These are phyloP conservation scores for Polyrhizophydium stewartii DNA, from an alignment of 371 early-diverging fungal species.

Conservation along the genomic window DNA sequence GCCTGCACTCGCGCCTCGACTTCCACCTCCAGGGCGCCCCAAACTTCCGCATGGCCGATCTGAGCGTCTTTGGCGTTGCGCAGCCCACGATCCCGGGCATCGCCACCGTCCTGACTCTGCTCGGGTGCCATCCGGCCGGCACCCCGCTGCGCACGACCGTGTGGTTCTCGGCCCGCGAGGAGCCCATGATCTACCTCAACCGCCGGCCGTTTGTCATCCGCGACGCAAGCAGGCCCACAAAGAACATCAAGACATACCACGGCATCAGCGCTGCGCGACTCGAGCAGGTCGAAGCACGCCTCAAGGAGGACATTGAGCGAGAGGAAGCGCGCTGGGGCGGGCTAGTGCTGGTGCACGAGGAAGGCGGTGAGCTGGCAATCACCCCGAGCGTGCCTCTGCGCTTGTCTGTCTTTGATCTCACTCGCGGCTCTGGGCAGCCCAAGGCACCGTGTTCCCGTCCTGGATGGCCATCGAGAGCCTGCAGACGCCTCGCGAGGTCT, in stretches of 20 bases:
- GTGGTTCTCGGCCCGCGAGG: conserved; percentile 72
- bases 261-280: conserved; percentile 64
- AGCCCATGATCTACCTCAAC: conserved; percentile 61
- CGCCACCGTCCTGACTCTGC: conserved; percentile 55
- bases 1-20: conserved; percentile 53
- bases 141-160: not conserved
- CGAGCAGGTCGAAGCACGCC: conserved; percentile 64
- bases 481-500: conserved; percentile 64
- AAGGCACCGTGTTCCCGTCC: conserved; percentile 56
- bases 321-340: conserved; percentile 52
- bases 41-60: conserved; percentile 62
- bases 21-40: conserved; percentile 68
- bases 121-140: conserved; percentile 35
- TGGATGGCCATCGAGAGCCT: conserved; percentile 60
- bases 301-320: conserved; percentile 62
- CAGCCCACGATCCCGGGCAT: conserved; percentile 65
- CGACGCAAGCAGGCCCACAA: conserved; percentile 53
- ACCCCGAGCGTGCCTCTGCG: no score
- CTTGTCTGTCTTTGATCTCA: no score
- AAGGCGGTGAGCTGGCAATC: conserved; percentile 33
- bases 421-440: conserved; percentile 21
- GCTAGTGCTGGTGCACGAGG: conserved; percentile 67
- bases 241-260: conserved; percentile 61
- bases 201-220: conserved; percentile 68
- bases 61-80: conserved; percentile 64